These are phyloP conservation scores for Hypomyces rosellus DNA, from an alignment of 2,329 filamentous ascomycete genomes.

Conservation along the genomic window DNA sequence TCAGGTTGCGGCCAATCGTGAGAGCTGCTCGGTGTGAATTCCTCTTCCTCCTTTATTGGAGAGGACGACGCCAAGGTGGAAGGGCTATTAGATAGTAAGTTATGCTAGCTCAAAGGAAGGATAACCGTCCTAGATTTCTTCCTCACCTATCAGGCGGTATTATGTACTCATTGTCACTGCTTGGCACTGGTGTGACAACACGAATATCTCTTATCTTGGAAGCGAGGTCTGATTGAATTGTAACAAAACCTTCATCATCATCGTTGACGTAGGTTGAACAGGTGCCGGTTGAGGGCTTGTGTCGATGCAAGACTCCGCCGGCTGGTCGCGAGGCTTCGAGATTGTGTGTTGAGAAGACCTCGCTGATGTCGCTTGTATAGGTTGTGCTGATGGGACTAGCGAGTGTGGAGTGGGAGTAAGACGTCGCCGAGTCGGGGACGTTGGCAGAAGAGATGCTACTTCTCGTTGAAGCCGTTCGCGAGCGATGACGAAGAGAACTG, in stretches of 20 bases:
- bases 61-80: conserved; percentile 2
- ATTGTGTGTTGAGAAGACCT: conserved; percentile 23
- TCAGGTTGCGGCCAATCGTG: conserved; percentile 12
- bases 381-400: conserved; percentile 31
- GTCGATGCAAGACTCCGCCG: conserved; percentile 27
- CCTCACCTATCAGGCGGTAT: conserved; percentile 9
- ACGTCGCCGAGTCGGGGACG: conserved; percentile 33
- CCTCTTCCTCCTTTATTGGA: conserved; percentile 11
- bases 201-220: conserved; percentile 10
- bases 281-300: conserved; percentile 28
- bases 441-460: conserved; percentile 33
- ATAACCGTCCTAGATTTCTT: not conserved
- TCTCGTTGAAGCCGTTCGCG: conserved; percentile 32
- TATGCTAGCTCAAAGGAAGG: not conserved
- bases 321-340: conserved; percentile 20
- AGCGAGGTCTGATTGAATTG: conserved; percentile 20
- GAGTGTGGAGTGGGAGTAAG: conserved; percentile 29
- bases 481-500: conserved; percentile 24
- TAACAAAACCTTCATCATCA: conserved; percentile 25
- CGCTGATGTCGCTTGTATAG: conserved; percentile 28
- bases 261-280: conserved; percentile 34
- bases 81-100: conserved; percentile 4
- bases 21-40: conserved; percentile 7
- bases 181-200: conserved; percentile 6
- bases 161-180: conserved; percentile 2